Evolutionary conservation across 2,329 filamentous ascomycete genomes (phyloP).

Genomic region (Fusarium brevicatenulatum): DNA sequence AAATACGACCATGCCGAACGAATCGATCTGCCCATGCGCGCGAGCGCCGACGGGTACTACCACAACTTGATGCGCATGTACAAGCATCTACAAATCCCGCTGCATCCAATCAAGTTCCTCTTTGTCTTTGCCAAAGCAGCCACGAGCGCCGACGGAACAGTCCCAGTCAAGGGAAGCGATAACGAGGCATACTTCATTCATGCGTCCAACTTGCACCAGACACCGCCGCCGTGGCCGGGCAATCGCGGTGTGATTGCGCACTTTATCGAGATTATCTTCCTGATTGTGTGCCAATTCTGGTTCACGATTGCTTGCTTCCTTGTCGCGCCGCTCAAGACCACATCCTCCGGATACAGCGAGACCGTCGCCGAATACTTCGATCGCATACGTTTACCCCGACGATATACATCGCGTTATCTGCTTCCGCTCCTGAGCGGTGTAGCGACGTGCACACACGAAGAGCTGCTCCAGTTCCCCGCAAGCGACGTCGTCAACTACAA

Average conservation of each 20-base stretch:
- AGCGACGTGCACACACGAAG: conserved; percentile 63
- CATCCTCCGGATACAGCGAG: conserved; percentile 47
- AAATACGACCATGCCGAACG: conserved; percentile 47
- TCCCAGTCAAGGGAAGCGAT: conserved; percentile 13
- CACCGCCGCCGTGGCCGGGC: conserved; percentile 55
- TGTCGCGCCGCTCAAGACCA: conserved; percentile 48
- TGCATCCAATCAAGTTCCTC: conserved; percentile 61
- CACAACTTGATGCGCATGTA: conserved; percentile 66
- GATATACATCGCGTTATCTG: conserved; percentile 61
- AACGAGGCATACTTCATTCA: conserved; percentile 61
- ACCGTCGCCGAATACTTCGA: conserved; percentile 59
- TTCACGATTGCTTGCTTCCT: conserved; percentile 64
- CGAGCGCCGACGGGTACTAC: conserved; percentile 59
- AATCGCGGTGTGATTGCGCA: conserved; percentile 51
- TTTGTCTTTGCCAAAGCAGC: conserved; percentile 59
- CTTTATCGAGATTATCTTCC: conserved; percentile 55
- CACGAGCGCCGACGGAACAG: conserved; percentile 14
- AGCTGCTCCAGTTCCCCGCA: conserved; percentile 62
- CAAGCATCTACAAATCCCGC: conserved; percentile 60
- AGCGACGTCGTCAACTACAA: conserved; percentile 64
- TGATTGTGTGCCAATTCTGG: conserved; percentile 62
- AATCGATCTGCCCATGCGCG: conserved; percentile 54
- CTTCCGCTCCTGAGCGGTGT: conserved; percentile 65
- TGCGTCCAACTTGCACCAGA: conserved; percentile 63
- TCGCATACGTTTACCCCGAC: conserved; percentile 60